phyloP scores from a whole-genome alignment of 192 early-diverging fungal genomes.

The Coemansia sp. region DNA sequence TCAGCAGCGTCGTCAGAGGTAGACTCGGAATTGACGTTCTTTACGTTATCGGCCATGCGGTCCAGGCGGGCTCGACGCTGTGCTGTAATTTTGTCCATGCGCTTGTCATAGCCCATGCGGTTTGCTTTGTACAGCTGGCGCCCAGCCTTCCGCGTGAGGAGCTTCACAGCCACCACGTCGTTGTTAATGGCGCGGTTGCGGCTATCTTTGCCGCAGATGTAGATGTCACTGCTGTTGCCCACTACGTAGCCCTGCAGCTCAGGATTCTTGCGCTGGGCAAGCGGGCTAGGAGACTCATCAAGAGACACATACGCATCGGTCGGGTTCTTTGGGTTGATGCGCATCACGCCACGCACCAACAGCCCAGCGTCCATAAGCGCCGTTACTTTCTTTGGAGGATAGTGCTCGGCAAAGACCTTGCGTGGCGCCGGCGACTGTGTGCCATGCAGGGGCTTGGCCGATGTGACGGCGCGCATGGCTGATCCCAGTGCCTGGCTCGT shows the following conservation, averaged over 20 bases:
- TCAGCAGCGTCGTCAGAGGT: background rate
- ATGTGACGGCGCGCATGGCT: background rate
- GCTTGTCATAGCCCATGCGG: slow-evolving; percentile 62
- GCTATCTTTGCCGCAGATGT: slow-evolving; percentile 70
- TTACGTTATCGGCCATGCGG: slow-evolving; percentile 47
- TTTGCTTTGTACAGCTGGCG: slow-evolving; percentile 6
- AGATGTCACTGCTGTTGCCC: slow-evolving; percentile 57
- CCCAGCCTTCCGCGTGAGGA: slow-evolving; percentile 57
- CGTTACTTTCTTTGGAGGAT: slow-evolving; percentile 13
- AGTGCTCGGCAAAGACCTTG: slow-evolving; percentile 15
- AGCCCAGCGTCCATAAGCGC: slow-evolving; percentile 24
- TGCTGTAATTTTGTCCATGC: slow-evolving; percentile 54
- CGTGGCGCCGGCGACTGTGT: background rate
- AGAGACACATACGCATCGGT: slow-evolving; percentile 86
- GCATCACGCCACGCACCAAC: slow-evolving; percentile 71
- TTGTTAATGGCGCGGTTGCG: slow-evolving; percentile 90
- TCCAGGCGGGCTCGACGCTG: slow-evolving; percentile 68
- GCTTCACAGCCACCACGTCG: slow-evolving; percentile 80
- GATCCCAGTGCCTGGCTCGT: background rate
- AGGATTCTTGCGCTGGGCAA: slow-evolving; percentile 17
- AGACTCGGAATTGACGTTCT: slow-evolving; percentile 21
- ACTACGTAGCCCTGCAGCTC: slow-evolving; percentile 23
- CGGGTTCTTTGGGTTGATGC: slow-evolving; percentile 82
- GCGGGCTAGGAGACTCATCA: slow-evolving; percentile 54
- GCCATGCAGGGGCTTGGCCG: background rate